Evolutionary conservation across 176 grass and related monocot species (phyloP).

Genomic region (Saccharum spontaneum): DNA sequence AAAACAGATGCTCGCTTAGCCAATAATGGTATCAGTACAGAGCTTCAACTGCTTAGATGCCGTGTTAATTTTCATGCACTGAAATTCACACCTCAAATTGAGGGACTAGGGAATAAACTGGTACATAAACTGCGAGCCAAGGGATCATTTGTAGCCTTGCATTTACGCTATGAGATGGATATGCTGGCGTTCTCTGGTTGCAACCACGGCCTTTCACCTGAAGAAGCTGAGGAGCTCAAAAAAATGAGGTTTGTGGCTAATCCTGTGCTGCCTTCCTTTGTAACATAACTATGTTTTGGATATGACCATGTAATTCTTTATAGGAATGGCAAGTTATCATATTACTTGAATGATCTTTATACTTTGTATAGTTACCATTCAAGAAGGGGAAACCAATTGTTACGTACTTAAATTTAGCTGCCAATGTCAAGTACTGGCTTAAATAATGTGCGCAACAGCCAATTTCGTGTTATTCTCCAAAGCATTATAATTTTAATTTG

Average conservation of each 20-base stretch:
- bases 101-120: constrained; percentile 72
- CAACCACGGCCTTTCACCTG: constrained; percentile 71
- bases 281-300: neutral
- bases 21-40: constrained; percentile 70
- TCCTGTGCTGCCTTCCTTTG: neutral
- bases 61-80: constrained; percentile 85
- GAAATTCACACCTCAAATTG: constrained; percentile 84
- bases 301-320: neutral
- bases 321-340: neutral
- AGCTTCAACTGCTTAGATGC: constrained; percentile 87
- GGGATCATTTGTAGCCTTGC: constrained; percentile 79
- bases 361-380: neutral
- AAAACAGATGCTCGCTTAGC: constrained; percentile 93
- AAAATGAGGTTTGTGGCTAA: constrained; percentile 67
- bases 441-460: neutral
- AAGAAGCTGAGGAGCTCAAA: constrained; percentile 89
- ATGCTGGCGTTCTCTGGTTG: constrained; percentile 99
- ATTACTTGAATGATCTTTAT: neutral
- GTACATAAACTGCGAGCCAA: constrained; percentile 54
- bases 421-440: neutral
- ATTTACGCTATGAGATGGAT: constrained; percentile 98
- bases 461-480: neutral
- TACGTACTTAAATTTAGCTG: neutral
- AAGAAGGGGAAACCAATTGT: neutral
- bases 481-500: neutral